Base-by-base conservation (phyloP, 75 land plant genomes). In the Adiantum capillusveneris region DNA sequence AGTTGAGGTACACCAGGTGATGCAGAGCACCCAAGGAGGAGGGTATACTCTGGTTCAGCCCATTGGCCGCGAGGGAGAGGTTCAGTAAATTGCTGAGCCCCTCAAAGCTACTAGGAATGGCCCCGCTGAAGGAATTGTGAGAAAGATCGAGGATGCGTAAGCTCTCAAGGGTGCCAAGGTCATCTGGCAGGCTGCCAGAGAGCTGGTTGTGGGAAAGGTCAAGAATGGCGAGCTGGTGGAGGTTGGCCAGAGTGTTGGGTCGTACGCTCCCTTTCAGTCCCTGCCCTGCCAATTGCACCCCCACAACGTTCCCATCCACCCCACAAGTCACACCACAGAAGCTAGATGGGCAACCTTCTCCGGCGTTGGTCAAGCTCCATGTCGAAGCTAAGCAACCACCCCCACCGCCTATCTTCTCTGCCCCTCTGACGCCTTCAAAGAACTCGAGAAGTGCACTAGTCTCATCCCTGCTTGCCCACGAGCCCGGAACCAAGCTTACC, bases 181-280 rank as follows among this genome's bases (percentile, higher is more conserved):
- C 84, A 16, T 52, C 50, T 2, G 97, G 97, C 26, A 91, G 56
- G 5, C 68, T 17, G 17, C 86, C 86, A 30, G 68, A 78, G 62
- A 88, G 81, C 21, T 79, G 48, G 58, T 88, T 88, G 62, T 85
- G 51, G 0, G 85, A 82, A 18, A 88, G n/a, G 61, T 81, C 82
- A n/a, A 88, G 48, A 52, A 67, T 71, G 69, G 70, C 50, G 30
- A 88, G 73, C 57, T 65, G 67, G 26, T 67, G 57, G 25, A 82
- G 71, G 11, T 50, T 74, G 5, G 69, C 83, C 1, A 84, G 52
- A 6, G 63, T 45, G n/a, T 46, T 29, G 2, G 63, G 27, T 2
- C 3, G 14, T 11, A 61, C 11, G 11, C 1, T 22, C n/a, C 63
- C 63, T 34, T 9, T 20, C 7, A 61, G 7, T 5, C 63, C 63